Base-by-base conservation (phyloP, 495 filamentous ascomycete genomes). In the Penicillium waksmanii region DNA sequence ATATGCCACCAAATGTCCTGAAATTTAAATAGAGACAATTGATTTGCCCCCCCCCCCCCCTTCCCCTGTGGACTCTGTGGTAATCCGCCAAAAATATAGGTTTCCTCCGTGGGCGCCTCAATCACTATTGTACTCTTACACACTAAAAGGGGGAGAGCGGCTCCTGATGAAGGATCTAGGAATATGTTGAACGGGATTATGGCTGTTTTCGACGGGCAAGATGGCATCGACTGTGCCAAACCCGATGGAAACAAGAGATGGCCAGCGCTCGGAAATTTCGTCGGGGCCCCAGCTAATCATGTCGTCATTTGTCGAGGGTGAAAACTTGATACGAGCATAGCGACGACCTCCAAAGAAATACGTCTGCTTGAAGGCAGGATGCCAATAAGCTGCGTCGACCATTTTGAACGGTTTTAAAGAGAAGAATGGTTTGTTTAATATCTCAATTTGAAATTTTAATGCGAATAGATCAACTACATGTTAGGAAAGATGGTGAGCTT, bases 251-350 rank as follows among this genome's bases (percentile, higher is more conserved):
- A 77, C 52, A 27, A 74, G 63, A 6, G 79, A 80, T 58, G 61
- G 70, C 55, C 72, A 77, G 31, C 66, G 69, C 33, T 80, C 73
- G 6, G 75, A 67, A 27, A 73, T 66, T 51, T 67, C 62, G 34
- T 73, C 66, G 15, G 70, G 73, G 15, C 71, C 68, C 18, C 9
- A 63, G 50, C 23, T 55, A 15, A 63, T 63, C n/a, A 46, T 35
- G 3, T 58, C 60, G 5, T 51, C 38, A 19, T 47, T 40, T 19
- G 18, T 42, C 9, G 11, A 25, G 10, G 55, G 51, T 5, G 51
- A 48, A 17, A 50, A 63, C 15, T 63, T 57, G 54, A 63, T 51
- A 25, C 60, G 55, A 40, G 60, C 60, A 19, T 63, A 63, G 55
- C 60, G 60, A 15, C 34, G 40, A 19, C 60, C 60, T 11, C 42